Base-by-base conservation (phyloP, 2,329 filamentous ascomycete genomes). In the Penicillium olsonii region DNA sequence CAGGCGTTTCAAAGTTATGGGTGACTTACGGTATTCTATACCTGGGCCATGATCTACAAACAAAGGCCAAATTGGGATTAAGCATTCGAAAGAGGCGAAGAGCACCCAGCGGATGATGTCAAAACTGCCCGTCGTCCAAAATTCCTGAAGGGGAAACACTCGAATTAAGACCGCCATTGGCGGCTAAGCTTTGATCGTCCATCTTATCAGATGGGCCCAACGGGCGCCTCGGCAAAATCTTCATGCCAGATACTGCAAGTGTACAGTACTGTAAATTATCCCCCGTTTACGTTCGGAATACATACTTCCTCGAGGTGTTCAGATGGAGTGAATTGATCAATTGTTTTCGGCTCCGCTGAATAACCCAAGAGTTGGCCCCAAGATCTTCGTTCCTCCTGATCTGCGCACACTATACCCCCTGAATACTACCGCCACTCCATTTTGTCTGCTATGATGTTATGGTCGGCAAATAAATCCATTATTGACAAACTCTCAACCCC, bases 131-230 rank as follows among this genome's bases (percentile, higher is more conserved):
- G 9, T 18, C 33, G 8, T 18, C 15, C 33, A 15, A 35, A 8
- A 35, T 35, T 27, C 48, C 34, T 19, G 29, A 45, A 37, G 3
- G 4, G 22, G 45, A 7, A 49, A 19, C 15, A 41, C 45, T 19
- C 2, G n/a, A 20, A 46, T 43, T 38, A 46, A 41, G 49, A 47
- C 42, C 45, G 22, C 34, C 50, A 19, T 29, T 18, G 20, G 37
- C 49, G 52, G 49, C 27, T 44, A 22, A 49, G 39, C 22, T 37
- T 26, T 41, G 39, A 49, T 47, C 31, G n/a, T 14, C 26, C 48
- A 52, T 52, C 52, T 54, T 48, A 55, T 55, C 42, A 52, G 49
- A 55, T 55, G 40, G 15, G 34, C 33, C 40, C 24, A 29, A 12
- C 18, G 33, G 18, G 22, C 39, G 40, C 37, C 3, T 38, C 45